Percentiles rank a stretch among this genome's conserved stretches.
Conservation (phyloP, 1,284 basidiomycete species). For the Heliocybe sulcata region DNA sequence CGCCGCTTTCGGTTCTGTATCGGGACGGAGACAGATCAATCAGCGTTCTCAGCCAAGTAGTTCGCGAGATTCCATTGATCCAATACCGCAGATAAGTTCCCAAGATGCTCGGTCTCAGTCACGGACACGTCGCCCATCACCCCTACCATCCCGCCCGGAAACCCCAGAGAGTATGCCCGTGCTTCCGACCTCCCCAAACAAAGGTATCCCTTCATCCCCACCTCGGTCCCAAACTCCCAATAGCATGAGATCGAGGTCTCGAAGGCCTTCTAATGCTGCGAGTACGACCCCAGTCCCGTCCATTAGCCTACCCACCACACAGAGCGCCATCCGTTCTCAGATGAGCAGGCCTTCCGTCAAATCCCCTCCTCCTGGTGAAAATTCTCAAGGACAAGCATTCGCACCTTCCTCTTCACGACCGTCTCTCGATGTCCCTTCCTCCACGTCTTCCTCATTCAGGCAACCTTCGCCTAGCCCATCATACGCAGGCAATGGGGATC, state of each 20-base stretch:
- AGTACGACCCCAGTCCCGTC: neutral
- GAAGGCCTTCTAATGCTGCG: neutral
- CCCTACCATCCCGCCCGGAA: neutral
- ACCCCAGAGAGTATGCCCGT: neutral
- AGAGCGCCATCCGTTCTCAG: neutral
- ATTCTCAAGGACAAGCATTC: neutral
- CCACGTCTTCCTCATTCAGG: neutral
- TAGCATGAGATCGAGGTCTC: neutral
- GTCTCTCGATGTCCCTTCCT: neutral
- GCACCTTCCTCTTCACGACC: neutral
- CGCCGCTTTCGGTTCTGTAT: neutral
- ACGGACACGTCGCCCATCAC: neutral
- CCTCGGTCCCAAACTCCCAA: neutral
- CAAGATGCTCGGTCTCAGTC: neutral
- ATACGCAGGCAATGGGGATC: neutral
- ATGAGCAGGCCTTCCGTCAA: neutral
- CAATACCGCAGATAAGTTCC: neutral
- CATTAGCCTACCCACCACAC: neutral
- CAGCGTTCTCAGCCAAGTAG: neutral
- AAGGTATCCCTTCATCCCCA: neutral
- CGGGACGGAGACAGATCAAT: neutral
- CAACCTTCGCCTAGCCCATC: neutral
- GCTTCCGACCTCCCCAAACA: neutral
- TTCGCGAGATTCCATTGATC: neutral
- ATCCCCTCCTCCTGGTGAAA: neutral